phyloP scores from a whole-genome alignment of 148 eudicot species.

The Rhododendron williamsianum region DNA sequence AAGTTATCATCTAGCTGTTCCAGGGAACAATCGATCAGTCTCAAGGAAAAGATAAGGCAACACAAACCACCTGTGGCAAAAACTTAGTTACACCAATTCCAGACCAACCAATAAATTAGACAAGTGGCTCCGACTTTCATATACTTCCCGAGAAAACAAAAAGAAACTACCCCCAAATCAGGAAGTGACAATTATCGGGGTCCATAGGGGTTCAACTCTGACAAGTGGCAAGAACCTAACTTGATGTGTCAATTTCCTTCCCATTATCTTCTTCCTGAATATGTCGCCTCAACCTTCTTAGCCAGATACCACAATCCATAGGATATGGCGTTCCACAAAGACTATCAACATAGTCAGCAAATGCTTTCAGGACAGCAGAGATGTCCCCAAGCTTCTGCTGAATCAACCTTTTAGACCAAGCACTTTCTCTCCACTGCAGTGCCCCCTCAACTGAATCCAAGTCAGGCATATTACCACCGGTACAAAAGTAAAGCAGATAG shows the following conservation, averaged over 20 bases:
- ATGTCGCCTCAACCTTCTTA: constrained; percentile 69
- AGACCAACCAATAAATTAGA: constrained; percentile 3
- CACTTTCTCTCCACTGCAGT: constrained; percentile 76
- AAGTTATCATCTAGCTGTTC: neutral
- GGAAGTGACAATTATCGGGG: neutral
- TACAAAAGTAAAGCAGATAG: constrained; percentile 76
- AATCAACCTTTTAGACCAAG: constrained; percentile 87
- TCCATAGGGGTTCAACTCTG: neutral
- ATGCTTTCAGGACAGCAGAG: constrained; percentile 89
- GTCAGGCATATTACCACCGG: constrained; percentile 70
- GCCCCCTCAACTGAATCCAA: constrained; percentile 95
- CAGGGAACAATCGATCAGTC: neutral
- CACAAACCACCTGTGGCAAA: neutral
- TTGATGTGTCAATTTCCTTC: constrained; percentile 54
- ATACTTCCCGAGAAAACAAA: constrained; percentile 4
- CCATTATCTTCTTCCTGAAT: constrained; percentile 62
- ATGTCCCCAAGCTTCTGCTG: constrained; percentile 92
- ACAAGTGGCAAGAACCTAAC: constrained; percentile 18
- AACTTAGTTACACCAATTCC: neutral
- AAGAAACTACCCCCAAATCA: neutral
- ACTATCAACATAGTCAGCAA: constrained; percentile 96
- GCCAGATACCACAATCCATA: constrained; percentile 74
- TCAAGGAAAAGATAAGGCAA: constrained; percentile 7
- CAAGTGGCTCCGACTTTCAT: constrained; percentile 11
- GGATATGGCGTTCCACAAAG: constrained; percentile 93